A percentile compares a stretch with the other conserved stretches of the same genome.
Conservation (phyloP, 148 eudicot genomes). For the Arctostaphylos glauca region DNA sequence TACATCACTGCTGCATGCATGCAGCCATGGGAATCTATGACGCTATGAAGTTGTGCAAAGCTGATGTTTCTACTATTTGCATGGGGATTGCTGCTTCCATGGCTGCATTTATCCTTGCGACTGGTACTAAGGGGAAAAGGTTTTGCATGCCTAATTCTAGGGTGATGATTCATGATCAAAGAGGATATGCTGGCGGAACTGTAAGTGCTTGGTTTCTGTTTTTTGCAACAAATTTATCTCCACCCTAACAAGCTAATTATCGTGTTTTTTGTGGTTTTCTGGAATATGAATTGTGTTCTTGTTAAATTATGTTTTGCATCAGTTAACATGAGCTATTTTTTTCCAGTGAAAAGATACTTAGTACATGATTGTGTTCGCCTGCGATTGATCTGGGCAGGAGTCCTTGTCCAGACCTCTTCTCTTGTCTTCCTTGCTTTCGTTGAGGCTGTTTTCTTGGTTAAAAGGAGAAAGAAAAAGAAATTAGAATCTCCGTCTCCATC, state of each 20-base stretch:
- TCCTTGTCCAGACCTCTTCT: not conserved
- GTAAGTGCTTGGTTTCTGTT: conserved; percentile 34
- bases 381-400: not conserved
- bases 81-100: conserved; percentile 95
- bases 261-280: not conserved
- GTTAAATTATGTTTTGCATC: not conserved
- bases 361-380: not conserved
- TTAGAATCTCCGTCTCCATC: not conserved
- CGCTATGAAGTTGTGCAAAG: conserved; percentile 94
- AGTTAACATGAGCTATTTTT: not conserved
- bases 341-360: not conserved
- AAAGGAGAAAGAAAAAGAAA: not conserved
- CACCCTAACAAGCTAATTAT: not conserved
- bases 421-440: not conserved
- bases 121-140: conserved; percentile 93
- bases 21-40: conserved; percentile 97
- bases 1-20: conserved; percentile 20
- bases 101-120: conserved; percentile 95
- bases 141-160: conserved; percentile 93
- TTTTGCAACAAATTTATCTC: conserved; percentile 1
- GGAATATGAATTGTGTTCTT: not conserved
- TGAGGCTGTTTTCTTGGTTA: not conserved
- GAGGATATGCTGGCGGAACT: conserved; percentile 61
- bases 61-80: conserved; percentile 90
- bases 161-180: conserved; percentile 90